A percentile compares a stretch with the other conserved stretches of the same genome.
Conservation (phyloP, 2,329 filamentous ascomycete species). For the Penicillium fuscoglaucum region DNA sequence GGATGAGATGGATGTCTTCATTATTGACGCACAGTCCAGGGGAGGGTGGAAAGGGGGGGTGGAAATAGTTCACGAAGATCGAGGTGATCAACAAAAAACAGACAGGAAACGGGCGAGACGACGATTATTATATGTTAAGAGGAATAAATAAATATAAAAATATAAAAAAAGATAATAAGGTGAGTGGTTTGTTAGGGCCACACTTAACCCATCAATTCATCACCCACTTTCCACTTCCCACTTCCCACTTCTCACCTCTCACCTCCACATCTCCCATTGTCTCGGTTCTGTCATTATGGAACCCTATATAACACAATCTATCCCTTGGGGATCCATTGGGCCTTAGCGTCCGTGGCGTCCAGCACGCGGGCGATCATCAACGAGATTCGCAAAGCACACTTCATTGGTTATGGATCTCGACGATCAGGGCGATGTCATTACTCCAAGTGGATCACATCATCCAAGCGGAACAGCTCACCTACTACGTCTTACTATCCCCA, state of each 20-base stretch:
- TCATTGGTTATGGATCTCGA: slow-evolving; percentile 16
- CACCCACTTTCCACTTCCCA: neutral
- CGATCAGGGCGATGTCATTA: slow-evolving; percentile 24
- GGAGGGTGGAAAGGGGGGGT: slow-evolving; percentile 1
- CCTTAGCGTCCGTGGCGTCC: slow-evolving; percentile 9
- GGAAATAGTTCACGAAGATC: slow-evolving; percentile 7
- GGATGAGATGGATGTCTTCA: slow-evolving; percentile 47
- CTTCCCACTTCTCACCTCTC: neutral
- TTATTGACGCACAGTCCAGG: slow-evolving; percentile 20
- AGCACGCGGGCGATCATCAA: slow-evolving; percentile 21
- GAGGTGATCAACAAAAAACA: slow-evolving; percentile 13
- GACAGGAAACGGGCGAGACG: slow-evolving; percentile 6
- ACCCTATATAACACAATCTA: neutral
- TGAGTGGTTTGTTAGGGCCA: slow-evolving; percentile 3
- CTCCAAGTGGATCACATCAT: slow-evolving; percentile 11
- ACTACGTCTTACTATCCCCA: slow-evolving; percentile 13
- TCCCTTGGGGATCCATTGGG: neutral
- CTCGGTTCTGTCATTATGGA: neutral
- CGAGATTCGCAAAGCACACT: slow-evolving; percentile 17
- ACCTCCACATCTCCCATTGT: slow-evolving; percentile 18
- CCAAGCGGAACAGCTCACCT: slow-evolving; percentile 6
- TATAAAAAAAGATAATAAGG: no score
- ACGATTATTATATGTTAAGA: slow-evolving; percentile 5
- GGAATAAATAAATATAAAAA: slow-evolving; percentile 1
- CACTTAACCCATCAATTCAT: neutral